Conservation (phyloP, 305 asterid genomes). For the Solanum hybrid region DNA sequence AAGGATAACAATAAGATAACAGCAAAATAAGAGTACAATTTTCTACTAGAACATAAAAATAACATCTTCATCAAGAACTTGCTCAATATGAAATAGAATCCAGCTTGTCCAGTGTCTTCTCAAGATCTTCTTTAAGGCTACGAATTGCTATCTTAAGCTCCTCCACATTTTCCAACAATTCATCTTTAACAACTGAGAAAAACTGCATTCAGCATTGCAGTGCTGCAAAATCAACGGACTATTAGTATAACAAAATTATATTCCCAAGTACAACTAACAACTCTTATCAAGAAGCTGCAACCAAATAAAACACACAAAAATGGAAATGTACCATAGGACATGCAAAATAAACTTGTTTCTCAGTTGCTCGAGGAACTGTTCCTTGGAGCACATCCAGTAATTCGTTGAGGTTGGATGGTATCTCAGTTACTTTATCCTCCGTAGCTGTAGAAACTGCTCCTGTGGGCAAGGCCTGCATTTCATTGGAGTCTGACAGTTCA, state of each 20-base stretch:
- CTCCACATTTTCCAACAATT: background rate
- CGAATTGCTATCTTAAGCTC: background rate
- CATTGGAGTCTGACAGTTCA: background rate
- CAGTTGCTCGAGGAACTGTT: background rate
- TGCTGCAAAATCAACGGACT: background rate
- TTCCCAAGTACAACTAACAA: background rate
- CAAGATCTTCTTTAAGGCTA: background rate
- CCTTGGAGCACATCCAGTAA: background rate
- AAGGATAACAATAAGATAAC: background rate
- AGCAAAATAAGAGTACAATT: background rate
- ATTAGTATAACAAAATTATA: background rate
- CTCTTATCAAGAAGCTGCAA: background rate
- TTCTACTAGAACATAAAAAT: background rate
- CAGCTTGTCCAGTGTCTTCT: background rate
- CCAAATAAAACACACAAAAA: background rate
- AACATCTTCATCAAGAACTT: background rate
- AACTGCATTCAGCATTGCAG: background rate
- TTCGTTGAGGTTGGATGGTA: background rate
- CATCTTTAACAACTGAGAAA: background rate
- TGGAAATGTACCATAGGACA: background rate
- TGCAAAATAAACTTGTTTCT: background rate
- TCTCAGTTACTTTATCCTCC: background rate
- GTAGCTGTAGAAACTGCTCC: too few species aligned
- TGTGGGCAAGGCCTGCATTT: background rate
- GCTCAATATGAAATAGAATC: background rate